These are phyloP conservation scores for Rhodotorula sp. DNA, from an alignment of 1,284 basidiomycete species.

Conservation along the genomic window DNA sequence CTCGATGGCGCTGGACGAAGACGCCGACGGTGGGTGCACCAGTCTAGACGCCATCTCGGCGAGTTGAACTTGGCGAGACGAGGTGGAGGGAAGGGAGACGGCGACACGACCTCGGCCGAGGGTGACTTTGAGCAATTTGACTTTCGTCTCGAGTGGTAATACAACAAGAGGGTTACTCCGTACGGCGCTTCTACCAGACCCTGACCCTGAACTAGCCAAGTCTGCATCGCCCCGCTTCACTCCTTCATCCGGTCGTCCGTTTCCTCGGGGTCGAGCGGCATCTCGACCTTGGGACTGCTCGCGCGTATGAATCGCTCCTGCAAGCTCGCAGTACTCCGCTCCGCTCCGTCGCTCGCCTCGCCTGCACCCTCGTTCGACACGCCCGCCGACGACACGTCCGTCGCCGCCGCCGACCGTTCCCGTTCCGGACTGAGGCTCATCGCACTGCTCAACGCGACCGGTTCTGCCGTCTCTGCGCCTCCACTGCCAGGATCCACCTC, in stretches of 20 bases:
- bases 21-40: not conserved
- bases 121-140: too few species aligned
- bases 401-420: not conserved
- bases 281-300: slow-evolving; percentile 31
- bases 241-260: not conserved
- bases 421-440: slow-evolving; percentile 3
- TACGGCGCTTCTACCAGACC: too few species aligned
- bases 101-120: too few species aligned
- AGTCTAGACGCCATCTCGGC: too few species aligned
- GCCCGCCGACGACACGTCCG: not conserved
- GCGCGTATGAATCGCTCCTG: slow-evolving; percentile 35
- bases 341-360: not conserved
- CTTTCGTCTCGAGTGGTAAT: not conserved
- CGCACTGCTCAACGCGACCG: slow-evolving; percentile 27
- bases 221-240: not conserved
- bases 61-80: not conserved
- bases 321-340: slow-evolving; percentile 18
- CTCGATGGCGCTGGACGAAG: not conserved
- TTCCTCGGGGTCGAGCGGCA: slow-evolving; percentile 2
- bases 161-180: not conserved
- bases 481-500: slow-evolving; percentile 39
- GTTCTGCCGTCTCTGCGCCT: slow-evolving; percentile 23
- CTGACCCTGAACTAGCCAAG: too few species aligned
- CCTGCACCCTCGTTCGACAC: not conserved
- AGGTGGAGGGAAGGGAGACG: not conserved